Conservation (phyloP, 352 stramenopile species). For the Phytopythium vexans region DNA sequence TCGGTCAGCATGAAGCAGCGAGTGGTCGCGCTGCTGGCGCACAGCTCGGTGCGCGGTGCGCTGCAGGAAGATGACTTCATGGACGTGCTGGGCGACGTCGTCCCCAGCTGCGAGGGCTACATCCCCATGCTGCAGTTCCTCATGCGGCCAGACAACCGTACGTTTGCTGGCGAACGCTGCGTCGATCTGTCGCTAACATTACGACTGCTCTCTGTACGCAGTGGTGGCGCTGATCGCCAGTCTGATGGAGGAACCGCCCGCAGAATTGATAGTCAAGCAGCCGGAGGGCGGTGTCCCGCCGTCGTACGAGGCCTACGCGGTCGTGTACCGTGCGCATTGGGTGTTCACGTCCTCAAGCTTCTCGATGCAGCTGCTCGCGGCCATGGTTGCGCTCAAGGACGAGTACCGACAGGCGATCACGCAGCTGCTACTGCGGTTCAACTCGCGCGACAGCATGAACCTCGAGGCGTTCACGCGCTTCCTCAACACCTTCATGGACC, state of each 20-base stretch:
- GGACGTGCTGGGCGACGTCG: slow-evolving; percentile 42
- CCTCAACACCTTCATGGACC: slow-evolving; percentile 63
- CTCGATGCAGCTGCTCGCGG: slow-evolving; percentile 57
- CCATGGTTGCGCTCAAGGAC: slow-evolving; percentile 42
- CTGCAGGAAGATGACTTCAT: slow-evolving; percentile 48
- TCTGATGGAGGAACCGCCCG: slow-evolving; percentile 38
- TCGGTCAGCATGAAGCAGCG: slow-evolving; percentile 38
- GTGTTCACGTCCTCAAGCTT: slow-evolving; percentile 58
- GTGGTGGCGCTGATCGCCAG: slow-evolving; percentile 42
- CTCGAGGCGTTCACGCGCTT: slow-evolving; percentile 59
- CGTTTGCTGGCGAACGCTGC: slow-evolving; percentile 2
- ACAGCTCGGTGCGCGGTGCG: slow-evolving; percentile 33
- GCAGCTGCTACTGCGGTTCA: slow-evolving; percentile 31
- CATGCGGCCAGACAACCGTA: slow-evolving; percentile 60
- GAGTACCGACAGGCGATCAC: slow-evolving; percentile 23
- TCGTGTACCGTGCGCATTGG: slow-evolving; percentile 61
- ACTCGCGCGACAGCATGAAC: slow-evolving; percentile 61
- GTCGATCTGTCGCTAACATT: no score
- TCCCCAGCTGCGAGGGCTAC: slow-evolving; percentile 51
- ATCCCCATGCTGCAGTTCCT: slow-evolving; percentile 57
- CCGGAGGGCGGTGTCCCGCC: slow-evolving; percentile 29
- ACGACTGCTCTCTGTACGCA: slow-evolving; percentile 5
- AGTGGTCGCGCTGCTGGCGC: slow-evolving; percentile 41
- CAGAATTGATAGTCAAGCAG: slow-evolving; percentile 1
- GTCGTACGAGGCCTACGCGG: slow-evolving; percentile 55